Evolutionary conservation across 2,329 filamentous ascomycete species (phyloP).

Genomic region (Chrysoporthe cubensis): DNA sequence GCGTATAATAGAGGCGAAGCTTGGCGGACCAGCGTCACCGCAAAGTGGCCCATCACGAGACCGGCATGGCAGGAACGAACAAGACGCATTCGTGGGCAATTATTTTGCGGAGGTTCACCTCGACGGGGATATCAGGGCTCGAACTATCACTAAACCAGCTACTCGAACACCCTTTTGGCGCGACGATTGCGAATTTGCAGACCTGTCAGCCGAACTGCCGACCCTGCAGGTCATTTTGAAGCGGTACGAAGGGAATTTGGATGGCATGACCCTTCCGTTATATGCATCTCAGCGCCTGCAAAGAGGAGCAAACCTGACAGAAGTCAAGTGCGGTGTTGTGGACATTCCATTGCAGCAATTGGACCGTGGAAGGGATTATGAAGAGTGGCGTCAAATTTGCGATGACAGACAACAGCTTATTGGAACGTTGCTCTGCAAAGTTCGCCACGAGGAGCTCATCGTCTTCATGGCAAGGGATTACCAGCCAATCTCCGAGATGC

Average conservation of each 20-base stretch:
- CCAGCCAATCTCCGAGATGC: conserved; percentile 75
- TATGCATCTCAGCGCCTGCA: conserved; percentile 48
- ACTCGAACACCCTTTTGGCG: conserved; percentile 81
- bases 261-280: conserved; percentile 50
- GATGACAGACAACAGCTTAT: conserved; percentile 77
- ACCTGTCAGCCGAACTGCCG: conserved; percentile 71
- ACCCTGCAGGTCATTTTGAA: conserved; percentile 75
- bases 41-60: conserved; percentile 37
- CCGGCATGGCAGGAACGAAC: conserved; percentile 40
- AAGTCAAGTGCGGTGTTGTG: conserved; percentile 70
- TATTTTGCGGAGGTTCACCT: conserved; percentile 80
- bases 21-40: conserved; percentile 45
- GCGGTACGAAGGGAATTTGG: conserved; percentile 57
- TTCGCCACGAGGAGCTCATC: conserved; percentile 85
- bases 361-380: conserved; percentile 75
- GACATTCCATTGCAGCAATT: conserved; percentile 81
- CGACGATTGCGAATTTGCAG: conserved; percentile 77
- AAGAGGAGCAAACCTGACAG: conserved; percentile 50
- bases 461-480: conserved; percentile 89
- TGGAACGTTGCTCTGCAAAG: conserved; percentile 82
- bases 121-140: conserved; percentile 77
- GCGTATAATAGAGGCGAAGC: conserved; percentile 65
- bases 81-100: conserved; percentile 62
- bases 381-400: conserved; percentile 85
- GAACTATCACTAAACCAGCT: conserved; percentile 72